Base-by-base conservation (phyloP, 2,329 filamentous ascomycete species). In the Myriosclerotinia scirpicola region DNA sequence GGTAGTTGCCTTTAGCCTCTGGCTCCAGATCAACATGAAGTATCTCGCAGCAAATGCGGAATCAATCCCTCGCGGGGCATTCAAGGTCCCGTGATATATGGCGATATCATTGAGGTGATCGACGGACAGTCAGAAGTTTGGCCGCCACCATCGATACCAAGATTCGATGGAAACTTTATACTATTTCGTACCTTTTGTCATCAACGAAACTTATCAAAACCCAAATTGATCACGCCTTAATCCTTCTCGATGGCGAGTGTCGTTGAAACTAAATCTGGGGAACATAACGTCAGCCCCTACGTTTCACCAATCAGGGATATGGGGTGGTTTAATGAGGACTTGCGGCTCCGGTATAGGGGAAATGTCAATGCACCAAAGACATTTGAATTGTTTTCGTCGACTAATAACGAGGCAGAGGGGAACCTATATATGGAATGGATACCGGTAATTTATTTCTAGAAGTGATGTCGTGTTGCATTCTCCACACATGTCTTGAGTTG, bases 61-160 rank as follows among this genome's bases (percentile, higher is more conserved):
- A n/a, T n/a, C n/a, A n/a, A n/a, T n/a, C n/a, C n/a, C 15, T 5
- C 30, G 56, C 48, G 42, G 20, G 56, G 42, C 42, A 7, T 22
- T 17, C 8, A 22, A 22, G 0, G 3, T 48, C 62, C 40, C 62
- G 53, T 64, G 62, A 58, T 38, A 58, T 38, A 64, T 64, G 62
- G 42, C 53, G 62, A 64, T 54, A 64, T 64, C 26, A 55, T 55
- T 55, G 61, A 55, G 40, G 50, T 64, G 48, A 64, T 53, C 26
- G 20, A 42, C 14, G 5, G 40, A 15, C 30, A 34, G 61, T 64
- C 38, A 54, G 50, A 64, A 42, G 40, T 64, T 34, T 38, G 59
- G 53, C n/a, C 34, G 59, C 15, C 36, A 53, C 30, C 38, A 44
- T 30, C 15, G 5, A 34, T 15, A 20, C 30, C 56, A 5, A 22